phyloP scores from a whole-genome alignment of 2,329 filamentous ascomycete species.

The Scedosporium boydii region DNA sequence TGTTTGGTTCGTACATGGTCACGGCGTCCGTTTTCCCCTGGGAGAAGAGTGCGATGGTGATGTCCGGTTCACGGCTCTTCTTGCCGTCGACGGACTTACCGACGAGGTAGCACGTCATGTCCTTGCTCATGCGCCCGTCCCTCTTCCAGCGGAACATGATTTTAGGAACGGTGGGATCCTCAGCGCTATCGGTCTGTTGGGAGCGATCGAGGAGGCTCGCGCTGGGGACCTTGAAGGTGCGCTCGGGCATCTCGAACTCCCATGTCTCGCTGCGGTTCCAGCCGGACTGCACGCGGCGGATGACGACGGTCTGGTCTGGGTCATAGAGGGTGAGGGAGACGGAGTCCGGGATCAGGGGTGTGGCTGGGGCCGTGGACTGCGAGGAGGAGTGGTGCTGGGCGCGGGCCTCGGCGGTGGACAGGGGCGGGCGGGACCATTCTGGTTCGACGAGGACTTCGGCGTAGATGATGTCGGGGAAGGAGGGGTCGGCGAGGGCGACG shows the following conservation, averaged over 20 bases:
- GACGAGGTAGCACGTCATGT: slow-evolving; percentile 80
- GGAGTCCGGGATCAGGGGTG: slow-evolving; percentile 64
- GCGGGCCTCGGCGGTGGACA: slow-evolving; percentile 73
- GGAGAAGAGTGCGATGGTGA: slow-evolving; percentile 83
- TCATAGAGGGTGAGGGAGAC: slow-evolving; percentile 91
- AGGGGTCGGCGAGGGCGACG: slow-evolving; percentile 73
- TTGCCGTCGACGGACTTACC: slow-evolving; percentile 68
- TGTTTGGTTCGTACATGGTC: slow-evolving; percentile 88
- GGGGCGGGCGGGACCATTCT: slow-evolving; percentile 64
- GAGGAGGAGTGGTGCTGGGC: slow-evolving; percentile 34
- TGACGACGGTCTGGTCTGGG: slow-evolving; percentile 70
- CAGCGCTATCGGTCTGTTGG: slow-evolving; percentile 24
- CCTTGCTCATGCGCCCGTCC: slow-evolving; percentile 76
- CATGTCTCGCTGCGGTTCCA: slow-evolving; percentile 77
- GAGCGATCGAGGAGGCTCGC: slow-evolving; percentile 68
- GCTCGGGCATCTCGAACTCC: slow-evolving; percentile 88
- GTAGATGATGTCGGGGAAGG: slow-evolving; percentile 71
- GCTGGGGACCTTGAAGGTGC: slow-evolving; percentile 73
- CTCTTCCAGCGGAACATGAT: slow-evolving; percentile 82
- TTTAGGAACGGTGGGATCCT: slow-evolving; percentile 53
- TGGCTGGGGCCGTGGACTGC: slow-evolving; percentile 46
- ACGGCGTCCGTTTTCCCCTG: slow-evolving; percentile 50
- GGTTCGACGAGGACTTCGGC: slow-evolving; percentile 79
- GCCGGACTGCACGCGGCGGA: slow-evolving; percentile 62
- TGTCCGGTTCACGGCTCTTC: slow-evolving; percentile 87